Conservation (phyloP, 331 rosid species). For the Arachis monticola region DNA sequence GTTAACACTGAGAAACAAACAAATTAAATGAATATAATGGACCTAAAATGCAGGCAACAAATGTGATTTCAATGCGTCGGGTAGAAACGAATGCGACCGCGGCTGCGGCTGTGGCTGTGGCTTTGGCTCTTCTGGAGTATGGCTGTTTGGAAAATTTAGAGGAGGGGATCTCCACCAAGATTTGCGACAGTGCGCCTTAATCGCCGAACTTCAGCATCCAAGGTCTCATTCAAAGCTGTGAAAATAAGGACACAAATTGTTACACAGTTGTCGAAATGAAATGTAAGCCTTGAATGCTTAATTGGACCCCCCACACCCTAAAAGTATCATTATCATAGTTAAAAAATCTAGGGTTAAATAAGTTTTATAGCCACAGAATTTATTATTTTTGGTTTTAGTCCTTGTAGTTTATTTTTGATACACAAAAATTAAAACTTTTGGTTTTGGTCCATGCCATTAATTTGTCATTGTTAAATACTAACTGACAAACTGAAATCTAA, state of each 20-base stretch:
- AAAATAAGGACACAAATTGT: conserved; percentile 27
- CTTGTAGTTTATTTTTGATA: too few relatives aligned
- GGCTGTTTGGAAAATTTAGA: conserved; percentile 60
- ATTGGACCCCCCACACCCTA: not conserved
- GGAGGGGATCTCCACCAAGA: conserved; percentile 64
- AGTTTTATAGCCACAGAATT: too few relatives aligned
- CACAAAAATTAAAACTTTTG: too few relatives aligned
- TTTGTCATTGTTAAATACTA: too few relatives aligned
- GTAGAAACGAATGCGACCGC: conserved; percentile 35
- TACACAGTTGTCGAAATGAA: not conserved
- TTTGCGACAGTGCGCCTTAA: conserved; percentile 65
- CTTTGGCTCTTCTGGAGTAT: conserved; percentile 46
- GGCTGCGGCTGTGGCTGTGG: conserved; percentile 22
- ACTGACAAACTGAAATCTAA: too few relatives aligned
- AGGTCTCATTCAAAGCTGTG: conserved; percentile 80
- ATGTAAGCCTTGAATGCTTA: not conserved
- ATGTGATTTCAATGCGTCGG: conserved; percentile 23
- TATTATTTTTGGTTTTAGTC: too few relatives aligned
- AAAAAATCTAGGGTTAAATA: too few relatives aligned
- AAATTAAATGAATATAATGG: not conserved
- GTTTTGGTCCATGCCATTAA: too few relatives aligned
- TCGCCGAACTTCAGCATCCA: conserved; percentile 77
- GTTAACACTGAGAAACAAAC: conserved; percentile 15
- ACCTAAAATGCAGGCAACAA: conserved; percentile 29
- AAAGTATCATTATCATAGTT: not conserved